Conservation (phyloP, 140 eudicot genomes). For the Erigeron philadelphicus region DNA sequence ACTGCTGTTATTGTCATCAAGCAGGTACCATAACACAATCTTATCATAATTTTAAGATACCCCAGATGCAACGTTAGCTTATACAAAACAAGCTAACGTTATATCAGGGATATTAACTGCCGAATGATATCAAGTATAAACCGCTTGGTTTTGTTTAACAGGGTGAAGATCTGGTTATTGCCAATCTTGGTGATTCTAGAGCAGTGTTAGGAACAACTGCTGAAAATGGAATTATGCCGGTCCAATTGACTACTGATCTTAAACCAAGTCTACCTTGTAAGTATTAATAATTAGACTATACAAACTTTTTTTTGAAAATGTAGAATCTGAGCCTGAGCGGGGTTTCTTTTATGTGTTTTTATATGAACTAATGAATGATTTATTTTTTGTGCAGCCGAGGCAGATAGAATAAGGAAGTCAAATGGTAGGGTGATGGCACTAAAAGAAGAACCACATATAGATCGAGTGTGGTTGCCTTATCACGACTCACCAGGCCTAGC, state of each 20-base stretch:
- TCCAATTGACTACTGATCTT: conserved; percentile 68
- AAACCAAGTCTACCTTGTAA: conserved; percentile 77
- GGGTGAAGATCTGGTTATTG: conserved; percentile 69
- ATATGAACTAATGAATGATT: not conserved
- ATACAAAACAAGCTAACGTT: not conserved
- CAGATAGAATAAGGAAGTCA: conserved; percentile 63
- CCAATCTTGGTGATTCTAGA: conserved; percentile 88
- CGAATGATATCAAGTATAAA: not conserved
- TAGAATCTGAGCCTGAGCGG: no score
- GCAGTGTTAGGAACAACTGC: conserved; percentile 70
- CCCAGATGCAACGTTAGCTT: not conserved
- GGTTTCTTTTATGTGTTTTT: not conserved
- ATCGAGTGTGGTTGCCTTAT: conserved; percentile 82
- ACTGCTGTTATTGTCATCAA: conserved; percentile 66
- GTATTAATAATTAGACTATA: conserved; percentile 14
- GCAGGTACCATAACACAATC: conserved; percentile 49
- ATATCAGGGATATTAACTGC: not conserved
- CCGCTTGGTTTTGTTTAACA: conserved; percentile 16
- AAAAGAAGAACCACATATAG: conserved; percentile 62
- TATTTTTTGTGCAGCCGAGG: conserved; percentile 41
- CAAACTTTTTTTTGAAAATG: not conserved
- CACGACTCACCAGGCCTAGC: conserved; percentile 81
- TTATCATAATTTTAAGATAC: not conserved
- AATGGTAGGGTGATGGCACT: conserved; percentile 66
- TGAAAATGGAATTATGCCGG: conserved; percentile 55